Evolutionary conservation across 192 early-diverging fungal genomes (phyloP), one percentile per base, ranked within the genome.

Genomic region (Coemansia sp.): DNA sequence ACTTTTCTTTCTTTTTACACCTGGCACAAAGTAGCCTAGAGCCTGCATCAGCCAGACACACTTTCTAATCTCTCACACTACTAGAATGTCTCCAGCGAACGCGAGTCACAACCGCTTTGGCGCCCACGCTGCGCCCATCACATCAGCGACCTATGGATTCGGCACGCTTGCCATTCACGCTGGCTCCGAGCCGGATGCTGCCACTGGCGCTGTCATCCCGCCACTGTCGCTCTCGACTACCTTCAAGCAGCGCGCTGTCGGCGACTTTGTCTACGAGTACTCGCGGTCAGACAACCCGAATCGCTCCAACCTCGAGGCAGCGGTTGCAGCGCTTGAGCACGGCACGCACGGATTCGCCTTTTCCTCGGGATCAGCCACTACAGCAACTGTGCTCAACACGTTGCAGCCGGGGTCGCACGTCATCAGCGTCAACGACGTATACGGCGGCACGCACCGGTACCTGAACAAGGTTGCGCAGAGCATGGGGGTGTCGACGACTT

Each of bases 161-260:
- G 94, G 88, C 60, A 99, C 97, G 11, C 87, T 89, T 58, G 97
- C 97, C 31, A 89, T 99, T 58, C 97, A 99, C 65, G 93, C 94
- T 37, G 97, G 94, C 6, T 89, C 94, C 61, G 81, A 89, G 59
- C 91, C 93, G 39, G 95, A 99, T 69, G 88, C 92, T 23, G 72
- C 87, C 62, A 97, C 95, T 14, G 95, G 95, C 39, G 97, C 97
- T n/a, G 97, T 99, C 13, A 97, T 99, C 64, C 97, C 97, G 39
- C 85, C 97, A 13, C 84, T 99, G 35, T 93, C 90, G 20, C 87
- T 99, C 56, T 96, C 95, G 9, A 99, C 97, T 34, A 99, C 97
- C 11, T 99, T 95, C 79, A 91, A 92, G 79, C 97, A 99, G 85
- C 79, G 83, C 33, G 85, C 88, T 23, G 94, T 95, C n/a, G 95